Percentiles rank a stretch among this genome's conserved stretches.
Conservation (phyloP, 331 rosid species). For the Pyracantha coccinea region DNA sequence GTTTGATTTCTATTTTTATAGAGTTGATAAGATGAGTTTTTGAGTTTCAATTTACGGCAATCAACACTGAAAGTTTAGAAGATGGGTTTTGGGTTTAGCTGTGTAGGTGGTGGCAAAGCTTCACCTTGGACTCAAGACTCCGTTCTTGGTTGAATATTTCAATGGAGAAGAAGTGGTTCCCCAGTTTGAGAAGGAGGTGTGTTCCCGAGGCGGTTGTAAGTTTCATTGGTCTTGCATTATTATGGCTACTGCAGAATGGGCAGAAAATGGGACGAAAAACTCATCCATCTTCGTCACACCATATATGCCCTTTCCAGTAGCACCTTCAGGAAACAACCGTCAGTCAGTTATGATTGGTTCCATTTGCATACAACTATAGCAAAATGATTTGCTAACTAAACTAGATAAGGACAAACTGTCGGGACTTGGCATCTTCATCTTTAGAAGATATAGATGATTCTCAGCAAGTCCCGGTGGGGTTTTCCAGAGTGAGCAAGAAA, state of each 20-base stretch:
- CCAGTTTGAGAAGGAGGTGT: too few relatives aligned
- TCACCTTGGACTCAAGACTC: too few relatives aligned
- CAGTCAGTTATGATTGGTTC: conserved; percentile 32
- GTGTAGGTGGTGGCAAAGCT: too few relatives aligned
- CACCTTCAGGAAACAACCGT: conserved; percentile 16
- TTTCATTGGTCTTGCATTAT: conserved; percentile 5
- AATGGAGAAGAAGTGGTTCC: too few relatives aligned
- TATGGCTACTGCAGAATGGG: conserved; percentile 53
- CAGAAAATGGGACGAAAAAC: conserved; percentile 61
- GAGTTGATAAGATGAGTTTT: too few relatives aligned
- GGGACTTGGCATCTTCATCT: too few relatives aligned
- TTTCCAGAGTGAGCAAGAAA: conserved; percentile 71
- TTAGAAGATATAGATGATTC: conserved; percentile 35
- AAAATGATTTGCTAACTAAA: conserved; percentile 44
- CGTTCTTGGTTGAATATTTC: too few relatives aligned
- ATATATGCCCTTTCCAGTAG: conserved; percentile 38
- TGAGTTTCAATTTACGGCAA: too few relatives aligned
- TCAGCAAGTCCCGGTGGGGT: conserved; percentile 64
- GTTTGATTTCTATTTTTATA: too few relatives aligned
- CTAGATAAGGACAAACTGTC: conserved; percentile 34
- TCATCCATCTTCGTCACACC: conserved; percentile 87
- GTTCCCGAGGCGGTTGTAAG: too few relatives aligned
- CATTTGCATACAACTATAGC: neutral
- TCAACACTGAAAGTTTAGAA: too few relatives aligned
- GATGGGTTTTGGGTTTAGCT: too few relatives aligned